These are phyloP conservation scores for Penicillium expansum DNA, from an alignment of 2,329 filamentous ascomycete genomes.

Conservation along the genomic window DNA sequence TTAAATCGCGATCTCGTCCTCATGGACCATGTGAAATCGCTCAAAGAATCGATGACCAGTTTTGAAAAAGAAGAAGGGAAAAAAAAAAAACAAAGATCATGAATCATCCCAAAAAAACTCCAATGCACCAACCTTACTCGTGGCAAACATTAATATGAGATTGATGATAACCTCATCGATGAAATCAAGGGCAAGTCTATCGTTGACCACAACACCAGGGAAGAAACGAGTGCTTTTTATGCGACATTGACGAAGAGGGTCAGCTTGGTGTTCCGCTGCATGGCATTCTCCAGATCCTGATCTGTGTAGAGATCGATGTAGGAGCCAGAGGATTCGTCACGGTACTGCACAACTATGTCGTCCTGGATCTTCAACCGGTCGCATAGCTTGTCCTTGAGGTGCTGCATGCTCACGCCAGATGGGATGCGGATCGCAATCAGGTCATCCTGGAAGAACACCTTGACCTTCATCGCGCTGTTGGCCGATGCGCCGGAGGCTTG, in stretches of 20 bases:
- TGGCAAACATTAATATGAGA: constrained; percentile 14
- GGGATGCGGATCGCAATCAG: constrained; percentile 89
- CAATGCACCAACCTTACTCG: constrained; percentile 23
- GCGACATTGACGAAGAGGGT: constrained; percentile 63
- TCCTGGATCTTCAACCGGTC: constrained; percentile 78
- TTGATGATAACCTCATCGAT: constrained; percentile 13
- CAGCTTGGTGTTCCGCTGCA: constrained; percentile 83
- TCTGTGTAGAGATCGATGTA: constrained; percentile 74
- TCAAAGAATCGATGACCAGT: constrained; percentile 21
- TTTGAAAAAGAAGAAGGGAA: constrained; percentile 2
- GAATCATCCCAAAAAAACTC: constrained; percentile 21
- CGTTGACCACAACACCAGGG: constrained; percentile 5
- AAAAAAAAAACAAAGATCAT: not conserved
- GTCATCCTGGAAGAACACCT: constrained; percentile 89
- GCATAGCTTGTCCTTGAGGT: constrained; percentile 78
- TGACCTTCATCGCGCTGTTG: constrained; percentile 74
- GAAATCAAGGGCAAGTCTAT: constrained; percentile 18
- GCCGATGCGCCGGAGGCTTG: constrained; percentile 41
- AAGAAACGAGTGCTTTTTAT: constrained; percentile 21
- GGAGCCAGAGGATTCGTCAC: constrained; percentile 75
- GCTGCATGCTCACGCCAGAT: constrained; percentile 70
- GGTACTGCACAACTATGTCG: constrained; percentile 77
- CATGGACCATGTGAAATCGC: constrained; percentile 23
- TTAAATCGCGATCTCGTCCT: constrained; percentile 29
- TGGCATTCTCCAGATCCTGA: constrained; percentile 74